Evolutionary conservation across 2,329 filamentous ascomycete genomes (phyloP), one percentile per base, ranked within the genome.

Genomic region (Chalaropsis thielavioides): DNA sequence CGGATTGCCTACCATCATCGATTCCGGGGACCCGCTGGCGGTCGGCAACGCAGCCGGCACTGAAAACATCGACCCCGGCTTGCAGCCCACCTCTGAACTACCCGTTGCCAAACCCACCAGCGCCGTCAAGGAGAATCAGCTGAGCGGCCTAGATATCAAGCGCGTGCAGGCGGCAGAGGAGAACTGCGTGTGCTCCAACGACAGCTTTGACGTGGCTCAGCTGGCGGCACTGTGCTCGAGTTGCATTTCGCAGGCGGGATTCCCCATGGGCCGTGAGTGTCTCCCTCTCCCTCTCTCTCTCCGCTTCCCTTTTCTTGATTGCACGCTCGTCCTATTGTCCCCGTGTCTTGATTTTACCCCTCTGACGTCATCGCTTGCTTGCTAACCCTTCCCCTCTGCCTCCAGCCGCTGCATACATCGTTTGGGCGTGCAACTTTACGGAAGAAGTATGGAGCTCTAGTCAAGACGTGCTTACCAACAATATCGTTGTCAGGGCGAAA

Each of bases 181-280:
- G 62, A 67, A 71, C 15, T 77, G 76, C 62, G 73, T 76, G 3
- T 77, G 76, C 62, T 62, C 68, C 7, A 76, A 77, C 62, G 68
- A 70, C 63, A 77, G 76, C 68, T 77, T 77, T 62, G 70, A 77
- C 58, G 76, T 77, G 13, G 70, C 72, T 41, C 67, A 70, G 44
- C 68, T 77, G n/a, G 73, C 74, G 5, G 74, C 71, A 1, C 68
- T 76, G 8, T 77, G 76, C 49, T 71, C 75, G 19, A 74, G 75
- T 63, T 77, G 76, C 66, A 74, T 77, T 43, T 64, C 68, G 4
- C 68, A 72, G 66, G 69, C 71, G 19, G 72, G 72, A 0, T 70
- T 74, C 65, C 64, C 68, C 27, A 69, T 72, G 11, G 74, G 71
- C 38, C 72, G 75, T 76, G 68, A 69, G 74, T 70, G 31, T 31